Conservation (phyloP, 2,329 filamentous ascomycete species). For the Xenoacremonium recifei region DNA sequence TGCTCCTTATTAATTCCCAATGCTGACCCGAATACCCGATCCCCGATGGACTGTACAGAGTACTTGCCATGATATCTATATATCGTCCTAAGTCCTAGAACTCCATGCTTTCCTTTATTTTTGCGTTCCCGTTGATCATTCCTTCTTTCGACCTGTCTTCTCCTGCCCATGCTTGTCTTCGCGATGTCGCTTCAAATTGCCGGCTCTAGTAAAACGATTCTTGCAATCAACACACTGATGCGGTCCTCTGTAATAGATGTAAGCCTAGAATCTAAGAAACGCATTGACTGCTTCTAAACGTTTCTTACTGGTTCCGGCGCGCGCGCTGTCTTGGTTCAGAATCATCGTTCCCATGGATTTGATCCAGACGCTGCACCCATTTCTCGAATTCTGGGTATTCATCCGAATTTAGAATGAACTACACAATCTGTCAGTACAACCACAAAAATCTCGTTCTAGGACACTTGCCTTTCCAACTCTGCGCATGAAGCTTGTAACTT, state of each 20-base stretch:
- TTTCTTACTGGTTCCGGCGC: neutral
- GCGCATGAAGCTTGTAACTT: constrained; percentile 11
- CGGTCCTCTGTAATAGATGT: neutral
- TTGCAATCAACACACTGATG: neutral
- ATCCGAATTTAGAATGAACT: neutral
- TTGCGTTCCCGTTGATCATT: neutral
- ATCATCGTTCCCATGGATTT: too few species aligned
- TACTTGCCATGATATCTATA: neutral
- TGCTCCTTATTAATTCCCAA: too few species aligned
- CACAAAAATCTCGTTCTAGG: neutral
- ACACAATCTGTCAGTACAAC: neutral
- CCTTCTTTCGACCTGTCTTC: neutral
- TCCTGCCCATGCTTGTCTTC: neutral
- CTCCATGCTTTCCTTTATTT: neutral
- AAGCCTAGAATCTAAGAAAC: neutral
- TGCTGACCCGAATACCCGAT: too few species aligned
- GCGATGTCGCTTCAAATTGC: constrained; percentile 3
- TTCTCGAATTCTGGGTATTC: neutral
- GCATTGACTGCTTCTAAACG: neutral
- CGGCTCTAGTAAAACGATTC: neutral
- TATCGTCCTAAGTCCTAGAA: neutral
- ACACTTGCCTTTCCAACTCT: constrained; percentile 6
- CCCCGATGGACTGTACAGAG: too few species aligned
- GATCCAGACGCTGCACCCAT: too few species aligned
- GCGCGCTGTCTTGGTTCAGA: neutral